Base-by-base conservation (phyloP, 495 filamentous ascomycete genomes). In the Chlorociboria aeruginascens region DNA sequence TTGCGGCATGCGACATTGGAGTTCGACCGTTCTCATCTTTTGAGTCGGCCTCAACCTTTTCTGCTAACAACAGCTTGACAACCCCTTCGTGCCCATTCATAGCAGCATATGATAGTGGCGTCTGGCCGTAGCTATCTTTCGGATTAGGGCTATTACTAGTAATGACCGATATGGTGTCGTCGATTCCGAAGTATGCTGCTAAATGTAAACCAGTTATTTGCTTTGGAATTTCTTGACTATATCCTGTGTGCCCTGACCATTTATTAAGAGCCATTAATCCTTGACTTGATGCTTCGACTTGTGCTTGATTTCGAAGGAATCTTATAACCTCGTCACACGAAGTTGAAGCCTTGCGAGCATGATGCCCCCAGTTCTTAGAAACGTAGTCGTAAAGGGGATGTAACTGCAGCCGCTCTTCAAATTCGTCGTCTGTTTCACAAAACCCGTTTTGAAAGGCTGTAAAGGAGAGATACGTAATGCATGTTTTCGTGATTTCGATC, bases 391-490 rank as follows among this genome's bases (percentile, higher is more conserved):
- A 43, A 20, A 50, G 30, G n/a, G 28, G 9, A 30, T 50, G 31
- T 30, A 9, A 7, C 16, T 31, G 47, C 13, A 48, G 20, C 9
- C 64, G 62, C 36, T 14, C 34, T 30, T 57, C 48, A 41, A 72
- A 67, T 68, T 7, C 53, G 1, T 49, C 25, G 25, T 49, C 40
- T 11, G 34, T 43, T 14, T 33, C 12, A 31, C 47, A 49, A 6
- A 20, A 25, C 10, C 47, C 47, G 33, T 7, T 25, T 13, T 43
- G 4, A 32, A 49, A 49, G 7, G 9, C 39, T 1, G 43, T 30
- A 34, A 49, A 49, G 33, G 9, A 67, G 11, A 76, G 61, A 45
- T 73, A 73, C 0, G 63, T 69, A 30, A 66, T 28, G 52, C 72
- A 75, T 12, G 45, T 55, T 11, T 16, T 47, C 13, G 66, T 51